A percentile compares a stretch with the other conserved stretches of the same genome.
Conservation (phyloP, 345 rosid genomes). For the Linum tenue region DNA sequence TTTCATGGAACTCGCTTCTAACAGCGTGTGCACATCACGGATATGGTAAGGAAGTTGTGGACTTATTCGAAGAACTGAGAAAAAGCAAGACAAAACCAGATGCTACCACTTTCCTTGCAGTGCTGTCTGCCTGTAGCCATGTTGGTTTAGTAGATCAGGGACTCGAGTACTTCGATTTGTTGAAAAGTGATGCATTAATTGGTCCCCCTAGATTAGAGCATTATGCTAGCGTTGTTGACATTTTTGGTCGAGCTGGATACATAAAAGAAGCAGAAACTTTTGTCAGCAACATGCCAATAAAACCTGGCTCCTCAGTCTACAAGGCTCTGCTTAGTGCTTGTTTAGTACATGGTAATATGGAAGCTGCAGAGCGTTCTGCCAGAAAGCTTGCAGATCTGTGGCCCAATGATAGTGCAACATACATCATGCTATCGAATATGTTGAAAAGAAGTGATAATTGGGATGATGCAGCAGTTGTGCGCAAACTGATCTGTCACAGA, state of each 20-base stretch:
- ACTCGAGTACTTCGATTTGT: constrained; percentile 25
- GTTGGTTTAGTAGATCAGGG: constrained; percentile 32
- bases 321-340: constrained; percentile 33
- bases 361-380: constrained; percentile 24
- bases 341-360: constrained; percentile 31
- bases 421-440: constrained; percentile 24
- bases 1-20: constrained; percentile 36
- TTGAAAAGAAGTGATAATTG: constrained; percentile 15
- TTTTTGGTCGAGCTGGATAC: constrained; percentile 32
- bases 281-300: constrained; percentile 17
- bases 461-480: constrained; percentile 23
- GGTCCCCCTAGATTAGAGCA: constrained; percentile 27
- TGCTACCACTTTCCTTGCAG: constrained; percentile 28
- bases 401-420: constrained; percentile 31
- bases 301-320: constrained; percentile 25
- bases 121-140: constrained; percentile 33
- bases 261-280: constrained; percentile 31
- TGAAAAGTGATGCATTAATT: constrained; percentile 10
- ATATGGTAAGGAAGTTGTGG: constrained; percentile 21
- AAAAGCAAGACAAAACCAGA: constrained; percentile 22
- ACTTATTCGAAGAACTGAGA: constrained; percentile 30
- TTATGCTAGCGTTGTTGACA: constrained; percentile 28
- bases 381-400: constrained; percentile 25
- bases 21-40: constrained; percentile 29
- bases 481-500: constrained; percentile 22